Evolutionary conservation across 495 filamentous ascomycete genomes (phyloP), one percentile per base, ranked within the genome.

Genomic region (Aspergillus carlsbadensis): DNA sequence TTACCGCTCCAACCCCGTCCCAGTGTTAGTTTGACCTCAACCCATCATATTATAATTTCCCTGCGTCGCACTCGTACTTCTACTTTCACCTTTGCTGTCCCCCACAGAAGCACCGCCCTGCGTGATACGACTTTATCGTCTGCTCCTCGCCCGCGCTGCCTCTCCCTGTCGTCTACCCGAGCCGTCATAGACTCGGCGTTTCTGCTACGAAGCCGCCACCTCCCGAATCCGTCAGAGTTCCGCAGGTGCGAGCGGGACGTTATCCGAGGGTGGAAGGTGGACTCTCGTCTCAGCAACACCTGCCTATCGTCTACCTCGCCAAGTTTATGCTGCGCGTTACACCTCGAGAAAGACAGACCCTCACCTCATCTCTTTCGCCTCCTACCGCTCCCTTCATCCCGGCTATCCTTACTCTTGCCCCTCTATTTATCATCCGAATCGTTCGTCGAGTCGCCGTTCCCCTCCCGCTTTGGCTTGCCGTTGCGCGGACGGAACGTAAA

Each of bases 401-500:
- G 45, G 71, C 70, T 60, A 76, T 39, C 10, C 33, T 39, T 50
- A 50, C 26, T 29, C 26, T 50, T 21, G 3, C 34, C 7, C 10
- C 34, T 50, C 10, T 14, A 14, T 21, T 21, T 15, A 14, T 1
- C 13, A 10, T 24, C 42, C 34, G 20, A n/a, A 39, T 24, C n/a
- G 10, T 33, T 34, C 20, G 18, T 39, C 26, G 26, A 29, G 26
- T 29, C 47, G 18, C 47, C 35, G 36, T 15, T 68, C 58, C 76
- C 73, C 24, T 67, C 74, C 62, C 72, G 72, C 57, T 76, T 76
- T 70, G 66, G 68, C 59, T 63, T 72, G 52, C 65, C 60, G 52
- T 74, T 62, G 64, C 75, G 74, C 68, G 72, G 70, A 64, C 58
- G 72, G 44, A 74, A 71, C 65, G 75, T 74, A 70, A 50, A 54